Conservation (phyloP, 2,329 filamentous ascomycete genomes). For the Arthrobotrys iridis region DNA sequence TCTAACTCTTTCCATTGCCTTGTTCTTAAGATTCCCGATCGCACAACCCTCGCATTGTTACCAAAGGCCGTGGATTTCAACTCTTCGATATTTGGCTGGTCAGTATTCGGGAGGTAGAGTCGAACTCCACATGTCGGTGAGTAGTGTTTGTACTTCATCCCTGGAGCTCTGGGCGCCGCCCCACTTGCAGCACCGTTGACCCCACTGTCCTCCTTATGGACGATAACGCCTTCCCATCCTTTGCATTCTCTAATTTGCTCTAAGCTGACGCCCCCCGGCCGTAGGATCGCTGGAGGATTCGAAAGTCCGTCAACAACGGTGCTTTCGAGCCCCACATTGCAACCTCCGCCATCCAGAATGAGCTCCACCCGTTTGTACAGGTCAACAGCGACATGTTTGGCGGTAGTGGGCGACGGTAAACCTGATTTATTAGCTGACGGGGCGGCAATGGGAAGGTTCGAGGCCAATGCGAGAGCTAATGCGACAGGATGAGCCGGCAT, state of each 20-base stretch:
- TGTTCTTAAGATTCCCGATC: conserved; percentile 68
- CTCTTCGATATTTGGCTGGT: conserved; percentile 60
- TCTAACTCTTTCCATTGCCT: conserved; percentile 65
- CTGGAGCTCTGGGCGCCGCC: conserved; percentile 81
- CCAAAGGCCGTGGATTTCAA: conserved; percentile 59
- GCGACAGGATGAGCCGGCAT: conserved; percentile 90
- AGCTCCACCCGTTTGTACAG: conserved; percentile 81
- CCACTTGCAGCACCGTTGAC: conserved; percentile 75
- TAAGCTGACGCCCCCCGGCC: conserved; percentile 87
- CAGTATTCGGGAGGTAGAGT: conserved; percentile 74
- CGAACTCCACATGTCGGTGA: conserved; percentile 88
- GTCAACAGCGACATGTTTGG: conserved; percentile 88
- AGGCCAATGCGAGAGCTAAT: conserved; percentile 81
- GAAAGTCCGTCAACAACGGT: conserved; percentile 94
- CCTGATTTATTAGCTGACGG: conserved; percentile 96
- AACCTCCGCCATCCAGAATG: conserved; percentile 88
- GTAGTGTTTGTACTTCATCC: conserved; percentile 99
- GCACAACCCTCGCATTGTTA: conserved; percentile 58
- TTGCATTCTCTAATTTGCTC: conserved; percentile 77
- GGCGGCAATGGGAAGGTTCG: conserved; percentile 82
- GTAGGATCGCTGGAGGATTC: conserved; percentile 79
- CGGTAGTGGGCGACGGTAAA: conserved; percentile 88
- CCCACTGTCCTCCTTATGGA: conserved; percentile 32
- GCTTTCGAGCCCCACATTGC: conserved; percentile 90
- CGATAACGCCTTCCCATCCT: conserved; percentile 79